Evolutionary conservation across 495 filamentous ascomycete genomes (phyloP).

Genomic region (Friedmanniomyces endolithicus): DNA sequence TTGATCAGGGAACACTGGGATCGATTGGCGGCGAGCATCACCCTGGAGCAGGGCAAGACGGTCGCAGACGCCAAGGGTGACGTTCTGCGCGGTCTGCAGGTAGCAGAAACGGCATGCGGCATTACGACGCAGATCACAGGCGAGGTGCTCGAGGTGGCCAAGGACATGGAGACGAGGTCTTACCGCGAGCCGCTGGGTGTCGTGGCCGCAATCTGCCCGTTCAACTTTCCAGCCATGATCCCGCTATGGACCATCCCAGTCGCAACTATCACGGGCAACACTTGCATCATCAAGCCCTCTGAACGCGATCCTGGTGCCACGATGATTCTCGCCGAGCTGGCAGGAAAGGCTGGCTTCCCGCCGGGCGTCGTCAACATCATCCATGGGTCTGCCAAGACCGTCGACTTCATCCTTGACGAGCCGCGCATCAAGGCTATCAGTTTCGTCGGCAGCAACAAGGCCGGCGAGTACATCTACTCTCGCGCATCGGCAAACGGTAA

Average conservation of each 20-base stretch:
- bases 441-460: constrained; percentile 94
- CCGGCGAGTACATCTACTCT: constrained; percentile 91
- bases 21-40: constrained; percentile 85
- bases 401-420: constrained; percentile 95
- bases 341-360: constrained; percentile 84
- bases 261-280: constrained; percentile 90
- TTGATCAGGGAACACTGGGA: constrained; percentile 95
- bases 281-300: constrained; percentile 87
- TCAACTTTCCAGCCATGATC: constrained; percentile 99
- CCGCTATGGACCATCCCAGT: constrained; percentile 94
- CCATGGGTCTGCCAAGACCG: constrained; percentile 79
- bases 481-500: constrained; percentile 85
- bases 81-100: constrained; percentile 88
- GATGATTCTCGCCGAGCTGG: constrained; percentile 94
- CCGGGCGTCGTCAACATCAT: constrained; percentile 89
- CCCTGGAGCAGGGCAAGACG: constrained; percentile 96
- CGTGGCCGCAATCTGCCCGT: constrained; percentile 94
- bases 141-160: constrained; percentile 90
- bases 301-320: constrained; percentile 96
- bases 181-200: constrained; percentile 91
- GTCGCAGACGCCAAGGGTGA: constrained; percentile 92
- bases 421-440: constrained; percentile 94
- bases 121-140: constrained; percentile 90
- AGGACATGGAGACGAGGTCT: constrained; percentile 96
- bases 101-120: constrained; percentile 89